phyloP scores from a whole-genome alignment of 129 eudicot species.

The Artemisia argyi region DNA sequence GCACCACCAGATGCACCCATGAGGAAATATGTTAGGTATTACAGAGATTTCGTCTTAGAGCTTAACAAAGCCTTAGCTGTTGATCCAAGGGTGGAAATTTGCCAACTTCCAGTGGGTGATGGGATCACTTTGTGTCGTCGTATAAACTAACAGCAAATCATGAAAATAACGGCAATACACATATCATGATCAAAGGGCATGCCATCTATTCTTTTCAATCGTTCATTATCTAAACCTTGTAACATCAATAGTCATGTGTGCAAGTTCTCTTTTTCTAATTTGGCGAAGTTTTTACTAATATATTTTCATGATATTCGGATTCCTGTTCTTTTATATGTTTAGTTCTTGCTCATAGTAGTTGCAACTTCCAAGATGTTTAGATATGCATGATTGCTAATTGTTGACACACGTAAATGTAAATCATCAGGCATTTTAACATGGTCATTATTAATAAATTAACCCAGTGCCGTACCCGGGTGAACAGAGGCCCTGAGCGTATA shows the following conservation, averaged over 20 bases:
- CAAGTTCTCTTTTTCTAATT: neutral
- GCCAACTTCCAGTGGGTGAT: conserved; percentile 27
- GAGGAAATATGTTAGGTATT: conserved; percentile 28
- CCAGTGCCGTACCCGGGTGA: too few species aligned
- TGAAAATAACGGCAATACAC: neutral
- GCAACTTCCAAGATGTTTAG: too few species aligned
- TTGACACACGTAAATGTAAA: too few species aligned
- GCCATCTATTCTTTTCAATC: neutral
- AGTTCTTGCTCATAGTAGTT: too few species aligned
- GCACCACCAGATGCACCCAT: conserved; percentile 35
- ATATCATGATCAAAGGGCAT: neutral
- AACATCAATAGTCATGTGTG: neutral
- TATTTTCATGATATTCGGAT: too few species aligned
- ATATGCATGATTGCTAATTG: too few species aligned
- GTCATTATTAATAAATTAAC: too few species aligned
- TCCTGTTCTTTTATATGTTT: too few species aligned
- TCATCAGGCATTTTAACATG: too few species aligned
- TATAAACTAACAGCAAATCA: conserved; percentile 5
- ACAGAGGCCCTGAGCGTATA: too few species aligned
- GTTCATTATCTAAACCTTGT: neutral
- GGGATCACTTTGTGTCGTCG: conserved; percentile 24
- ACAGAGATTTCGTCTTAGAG: conserved; percentile 35
- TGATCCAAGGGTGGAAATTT: conserved; percentile 25
- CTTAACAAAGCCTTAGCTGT: conserved; percentile 32
- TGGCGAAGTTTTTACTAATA: neutral